phyloP scores from a whole-genome alignment of 1,284 basidiomycete species.

The Ustilago cynodontis region DNA sequence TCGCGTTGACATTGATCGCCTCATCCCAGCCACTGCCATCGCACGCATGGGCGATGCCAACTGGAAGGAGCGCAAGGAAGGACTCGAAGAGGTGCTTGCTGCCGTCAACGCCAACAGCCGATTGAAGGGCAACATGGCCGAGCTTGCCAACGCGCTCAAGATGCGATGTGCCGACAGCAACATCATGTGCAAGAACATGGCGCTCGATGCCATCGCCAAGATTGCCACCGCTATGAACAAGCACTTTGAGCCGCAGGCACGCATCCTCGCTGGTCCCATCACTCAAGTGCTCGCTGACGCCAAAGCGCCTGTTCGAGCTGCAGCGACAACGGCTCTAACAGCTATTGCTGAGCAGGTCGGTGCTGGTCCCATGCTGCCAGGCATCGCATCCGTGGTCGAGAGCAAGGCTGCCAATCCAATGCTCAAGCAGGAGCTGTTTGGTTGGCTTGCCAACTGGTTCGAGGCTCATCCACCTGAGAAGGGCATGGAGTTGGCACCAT shows the following conservation, averaged over 20 bases:
- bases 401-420: conserved; percentile 81
- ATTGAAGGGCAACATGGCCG: conserved; percentile 85
- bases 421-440: conserved; percentile 84
- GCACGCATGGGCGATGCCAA: conserved; percentile 86
- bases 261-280: conserved; percentile 82
- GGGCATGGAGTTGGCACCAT: conserved; percentile 80
- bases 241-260: conserved; percentile 89
- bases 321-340: conserved; percentile 82
- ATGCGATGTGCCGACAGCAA: conserved; percentile 91
- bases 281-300: conserved; percentile 90
- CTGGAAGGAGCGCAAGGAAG: conserved; percentile 98
- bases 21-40: conserved; percentile 87
- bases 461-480: conserved; percentile 75
- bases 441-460: conserved; percentile 87
- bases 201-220: conserved; percentile 88
- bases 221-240: conserved; percentile 94
- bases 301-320: conserved; percentile 85
- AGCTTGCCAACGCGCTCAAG: conserved; percentile 89
- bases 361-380: conserved; percentile 82
- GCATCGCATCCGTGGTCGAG: conserved; percentile 84
- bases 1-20: conserved; percentile 88
- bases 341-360: conserved; percentile 87
- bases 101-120: conserved; percentile 91
- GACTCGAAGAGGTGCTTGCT: conserved; percentile 84
- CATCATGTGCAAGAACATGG: conserved; percentile 89